These are phyloP conservation scores for Neonectria faginata DNA, from an alignment of 2,329 filamentous ascomycete species.

Conservation along the genomic window DNA sequence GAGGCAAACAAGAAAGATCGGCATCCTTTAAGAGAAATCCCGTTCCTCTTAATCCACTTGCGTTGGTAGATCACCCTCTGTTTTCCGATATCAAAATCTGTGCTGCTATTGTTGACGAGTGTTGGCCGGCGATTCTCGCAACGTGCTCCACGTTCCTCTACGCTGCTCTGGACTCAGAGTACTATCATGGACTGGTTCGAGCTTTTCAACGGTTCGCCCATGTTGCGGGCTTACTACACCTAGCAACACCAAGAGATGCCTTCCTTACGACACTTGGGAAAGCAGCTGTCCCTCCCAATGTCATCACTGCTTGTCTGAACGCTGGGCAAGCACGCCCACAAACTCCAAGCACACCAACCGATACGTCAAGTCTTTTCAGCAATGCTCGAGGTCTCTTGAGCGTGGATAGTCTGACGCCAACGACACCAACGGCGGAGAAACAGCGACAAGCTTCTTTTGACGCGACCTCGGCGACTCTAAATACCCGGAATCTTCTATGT, in stretches of 20 bases:
- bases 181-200: constrained; percentile 90
- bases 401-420: constrained; percentile 75
- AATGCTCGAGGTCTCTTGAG: constrained; percentile 80
- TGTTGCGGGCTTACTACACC: constrained; percentile 87
- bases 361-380: constrained; percentile 69
- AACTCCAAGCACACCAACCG: constrained; percentile 59
- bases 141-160: constrained; percentile 97
- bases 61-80: constrained; percentile 77
- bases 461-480: constrained; percentile 68
- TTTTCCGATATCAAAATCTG: constrained; percentile 79
- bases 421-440: constrained; percentile 67
- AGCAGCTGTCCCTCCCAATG: constrained; percentile 87
- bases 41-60: constrained; percentile 85
- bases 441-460: constrained; percentile 71
- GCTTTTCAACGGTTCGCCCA: constrained; percentile 96
- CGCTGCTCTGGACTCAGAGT: constrained; percentile 90
- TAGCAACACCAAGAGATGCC: constrained; percentile 89
- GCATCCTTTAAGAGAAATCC: constrained; percentile 79
- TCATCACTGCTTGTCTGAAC: constrained; percentile 71
- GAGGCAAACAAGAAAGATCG: constrained; percentile 65
- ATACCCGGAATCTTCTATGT: constrained; percentile 90
- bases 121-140: constrained; percentile 95
- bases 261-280: constrained; percentile 95
- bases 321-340: constrained; percentile 57
- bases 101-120: constrained; percentile 86